A percentile compares a stretch with the other conserved stretches of the same genome.
These are phyloP conservation scores for Hypoxylon sp. DNA, from an alignment of 2,329 filamentous ascomycete species.

Conservation along the genomic window DNA sequence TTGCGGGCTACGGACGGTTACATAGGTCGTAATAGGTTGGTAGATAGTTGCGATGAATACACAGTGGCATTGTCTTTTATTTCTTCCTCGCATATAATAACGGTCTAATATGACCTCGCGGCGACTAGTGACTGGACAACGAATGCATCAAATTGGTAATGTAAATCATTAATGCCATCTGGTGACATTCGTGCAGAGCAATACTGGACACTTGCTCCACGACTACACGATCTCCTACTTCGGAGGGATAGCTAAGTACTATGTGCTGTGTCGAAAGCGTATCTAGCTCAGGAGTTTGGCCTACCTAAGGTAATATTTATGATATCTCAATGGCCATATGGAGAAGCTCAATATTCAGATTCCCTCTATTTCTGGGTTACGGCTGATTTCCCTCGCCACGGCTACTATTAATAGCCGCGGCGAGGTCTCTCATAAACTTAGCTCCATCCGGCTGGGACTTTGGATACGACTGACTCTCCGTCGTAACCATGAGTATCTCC, in stretches of 20 bases:
- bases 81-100: background rate
- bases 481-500: slow-evolving; percentile 40
- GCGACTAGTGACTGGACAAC: background rate
- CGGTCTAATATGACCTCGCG: background rate
- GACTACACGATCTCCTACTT: background rate
- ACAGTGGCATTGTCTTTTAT: background rate
- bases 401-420: slow-evolving; percentile 26
- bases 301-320: background rate
- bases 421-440: slow-evolving; percentile 35
- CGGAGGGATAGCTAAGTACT: background rate
- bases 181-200: background rate
- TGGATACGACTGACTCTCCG: slow-evolving; percentile 12
- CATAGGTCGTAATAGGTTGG: background rate
- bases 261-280: background rate
- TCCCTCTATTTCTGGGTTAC: background rate
- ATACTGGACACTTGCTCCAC: background rate
- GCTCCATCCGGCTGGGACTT: slow-evolving; percentile 18
- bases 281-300: background rate
- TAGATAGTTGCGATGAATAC: background rate
- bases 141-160: background rate
- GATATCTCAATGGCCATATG: background rate
- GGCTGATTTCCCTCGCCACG: background rate
- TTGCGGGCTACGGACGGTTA: background rate
- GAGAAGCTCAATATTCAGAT: background rate
- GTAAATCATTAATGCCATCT: background rate